phyloP scores from a whole-genome alignment of 75 land plant genomes.

The Cunninghamia lanceolata region DNA sequence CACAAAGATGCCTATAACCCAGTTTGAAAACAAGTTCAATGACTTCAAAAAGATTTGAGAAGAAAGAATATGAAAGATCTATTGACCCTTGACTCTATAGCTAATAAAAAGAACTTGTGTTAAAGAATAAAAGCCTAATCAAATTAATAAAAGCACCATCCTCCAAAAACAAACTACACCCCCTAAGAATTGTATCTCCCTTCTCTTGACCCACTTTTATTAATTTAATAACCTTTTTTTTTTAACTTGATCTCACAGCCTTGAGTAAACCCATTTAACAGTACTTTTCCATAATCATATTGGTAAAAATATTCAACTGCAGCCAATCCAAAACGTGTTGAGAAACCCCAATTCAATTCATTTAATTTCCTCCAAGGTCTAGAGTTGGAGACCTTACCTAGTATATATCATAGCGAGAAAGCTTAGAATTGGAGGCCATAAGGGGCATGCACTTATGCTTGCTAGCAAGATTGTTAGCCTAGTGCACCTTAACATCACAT shows the following conservation, averaged over 20 bases:
- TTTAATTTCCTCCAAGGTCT: background rate
- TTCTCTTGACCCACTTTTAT: too few species aligned
- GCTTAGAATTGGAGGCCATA: conserved; percentile 38
- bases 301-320: too few species aligned
- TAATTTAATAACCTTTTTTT: too few species aligned
- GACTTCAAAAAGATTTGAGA: background rate
- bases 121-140: too few species aligned
- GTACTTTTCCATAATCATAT: background rate
- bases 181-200: too few species aligned
- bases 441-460: conserved; percentile 71
- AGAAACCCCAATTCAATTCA: background rate
- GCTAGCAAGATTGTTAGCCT: conserved; percentile 85
- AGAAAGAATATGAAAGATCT: too few species aligned
- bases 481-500: conserved; percentile 18
- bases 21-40: background rate
- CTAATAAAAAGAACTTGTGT: too few species aligned
- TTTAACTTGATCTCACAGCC: too few species aligned
- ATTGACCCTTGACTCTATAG: too few species aligned
- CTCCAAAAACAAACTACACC: too few species aligned
- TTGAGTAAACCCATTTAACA: background rate
- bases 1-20: background rate
- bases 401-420: conserved; percentile 78
- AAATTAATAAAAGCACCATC: too few species aligned
- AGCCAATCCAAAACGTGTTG: background rate
- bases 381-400: conserved; percentile 31